Evolutionary conservation across 495 filamentous ascomycete species (phyloP), one percentile per base, ranked within the genome.

Genomic region (Jackrogersella minutella): DNA sequence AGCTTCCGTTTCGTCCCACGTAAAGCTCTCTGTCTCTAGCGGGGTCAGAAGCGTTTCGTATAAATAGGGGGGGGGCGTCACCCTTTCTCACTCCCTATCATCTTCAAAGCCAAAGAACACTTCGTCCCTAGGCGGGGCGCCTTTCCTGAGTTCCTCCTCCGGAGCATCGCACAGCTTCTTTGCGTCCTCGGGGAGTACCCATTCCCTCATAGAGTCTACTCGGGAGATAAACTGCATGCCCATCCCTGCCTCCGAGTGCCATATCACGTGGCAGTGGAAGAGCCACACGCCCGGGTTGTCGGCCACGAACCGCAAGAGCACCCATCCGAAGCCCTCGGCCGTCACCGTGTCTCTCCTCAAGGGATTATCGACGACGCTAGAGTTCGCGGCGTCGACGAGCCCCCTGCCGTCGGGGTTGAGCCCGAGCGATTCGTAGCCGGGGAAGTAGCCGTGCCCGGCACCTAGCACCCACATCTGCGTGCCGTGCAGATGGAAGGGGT

Each of bases 401-500:
- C 71, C 73, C 52, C 68, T 71, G 1, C 73, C 71, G 0, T 68
- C 69, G 14, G 58, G 58, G 1, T 49, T 37, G 0, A 75, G 54
- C 14, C 59, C 71, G 3, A 77, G 50, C 0, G 58, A 61, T 8
- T 66, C 66, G 66, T 80, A 81, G 0, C 76, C 73, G 0, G 81
- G 80, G 31, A 81, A 84, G 58, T 83, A 83, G 3, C 85, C 85
- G 41, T 82, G 79, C 0, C 85, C 85, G 41, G 79, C 72, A 1
- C 76, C 85, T 0, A 88, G 74, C 11, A 88, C 76, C 75, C 79
- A 88, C 79, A 90, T 84, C 22, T 82, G 76, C 54, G 86, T 80
- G 10, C 88, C 88, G 68, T 91, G 88, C 22, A 90, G 74, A 69
- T 91, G 88, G 74, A 88, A 85, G 0, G 88, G 88, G 56, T 91